phyloP scores from a whole-genome alignment of 2,329 filamentous ascomycete genomes.

The Colletotrichum magnum region DNA sequence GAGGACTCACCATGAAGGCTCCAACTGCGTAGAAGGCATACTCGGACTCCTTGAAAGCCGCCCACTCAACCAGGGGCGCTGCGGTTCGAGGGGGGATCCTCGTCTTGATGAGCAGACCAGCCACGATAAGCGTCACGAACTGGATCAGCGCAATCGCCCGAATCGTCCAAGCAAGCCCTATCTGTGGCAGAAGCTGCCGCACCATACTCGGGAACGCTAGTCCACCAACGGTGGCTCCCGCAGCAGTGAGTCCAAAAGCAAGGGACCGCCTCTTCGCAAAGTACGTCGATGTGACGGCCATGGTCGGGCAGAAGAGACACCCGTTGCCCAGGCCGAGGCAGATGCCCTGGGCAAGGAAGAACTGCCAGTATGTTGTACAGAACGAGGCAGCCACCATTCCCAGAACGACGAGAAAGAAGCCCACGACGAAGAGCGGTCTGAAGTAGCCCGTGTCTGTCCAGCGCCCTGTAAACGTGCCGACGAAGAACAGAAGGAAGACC shows the following conservation, averaged over 20 bases:
- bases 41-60: constrained; percentile 60
- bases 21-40: constrained; percentile 58
- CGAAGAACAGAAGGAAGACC: constrained; percentile 68
- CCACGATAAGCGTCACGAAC: constrained; percentile 56
- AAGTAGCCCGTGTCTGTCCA: constrained; percentile 69
- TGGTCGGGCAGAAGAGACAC: constrained; percentile 73
- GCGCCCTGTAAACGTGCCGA: constrained; percentile 67
- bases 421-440: constrained; percentile 56
- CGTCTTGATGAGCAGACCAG: constrained; percentile 56
- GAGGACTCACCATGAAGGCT: constrained; percentile 46
- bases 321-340: constrained; percentile 71
- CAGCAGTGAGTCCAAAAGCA: constrained; percentile 73
- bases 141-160: constrained; percentile 74
- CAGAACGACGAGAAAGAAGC: constrained; percentile 57
- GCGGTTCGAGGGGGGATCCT: constrained; percentile 57
- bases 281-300: constrained; percentile 77
- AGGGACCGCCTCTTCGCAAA: constrained; percentile 70
- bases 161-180: constrained; percentile 73
- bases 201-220: constrained; percentile 69
- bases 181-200: constrained; percentile 65
- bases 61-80: constrained; percentile 59
- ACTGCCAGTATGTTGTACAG: constrained; percentile 66
- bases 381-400: constrained; percentile 63
- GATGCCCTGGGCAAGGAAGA: constrained; percentile 68
- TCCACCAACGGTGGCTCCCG: constrained; percentile 73